Base-by-base conservation (phyloP, 768 basidiomycete species). In the Boletus rubroflammeus region DNA sequence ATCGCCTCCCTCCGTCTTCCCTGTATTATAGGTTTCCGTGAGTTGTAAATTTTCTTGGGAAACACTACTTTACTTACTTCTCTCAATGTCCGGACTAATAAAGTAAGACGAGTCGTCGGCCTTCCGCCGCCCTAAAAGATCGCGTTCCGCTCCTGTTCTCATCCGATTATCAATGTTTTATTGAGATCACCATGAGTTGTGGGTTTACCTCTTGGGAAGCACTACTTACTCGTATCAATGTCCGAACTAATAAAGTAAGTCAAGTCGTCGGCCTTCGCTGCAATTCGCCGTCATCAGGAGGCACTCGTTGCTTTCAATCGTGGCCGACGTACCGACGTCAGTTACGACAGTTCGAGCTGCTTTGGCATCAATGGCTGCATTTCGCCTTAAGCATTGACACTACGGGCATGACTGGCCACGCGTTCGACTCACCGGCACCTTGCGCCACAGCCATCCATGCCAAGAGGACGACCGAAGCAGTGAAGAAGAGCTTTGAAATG, bases 351-450 rank as follows among this genome's bases (percentile, higher is more conserved):
- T 1, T 15, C 17, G 50, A 25, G 19, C 19, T 25, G 42, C 34
- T 34, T 41, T 15, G 6, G 8, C 4, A 29, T 23, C 1, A 26
- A 60, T 50, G 23, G 52, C 60, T 61, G 31, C 17, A 11, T 31
- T 32, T 32, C 2, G n/a, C 11, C 13, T 19, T 62, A 4, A 58
- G 41, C 21, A 26, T 25, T 5, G n/a, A 42, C 8, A 14, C 6
- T 9, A 26, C 23, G 10, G 15, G 14, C 43, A 23, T 19, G 36
- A 36, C 4, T 10, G 7, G 14, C 26, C 21, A 40, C 4, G 19
- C 7, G 8, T 45, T 15, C 13, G 19, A 51, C 58, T 57, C n/a
- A 64, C 62, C 47, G 6, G 47, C 58, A 29, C 58, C 43, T 29
- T 40, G 62, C 3, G 6, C 62, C 41, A 54, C 50, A 15, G 46